These are phyloP conservation scores for Chaetomidium leptoderma DNA, from an alignment of 495 filamentous ascomycete species.

Conservation along the genomic window DNA sequence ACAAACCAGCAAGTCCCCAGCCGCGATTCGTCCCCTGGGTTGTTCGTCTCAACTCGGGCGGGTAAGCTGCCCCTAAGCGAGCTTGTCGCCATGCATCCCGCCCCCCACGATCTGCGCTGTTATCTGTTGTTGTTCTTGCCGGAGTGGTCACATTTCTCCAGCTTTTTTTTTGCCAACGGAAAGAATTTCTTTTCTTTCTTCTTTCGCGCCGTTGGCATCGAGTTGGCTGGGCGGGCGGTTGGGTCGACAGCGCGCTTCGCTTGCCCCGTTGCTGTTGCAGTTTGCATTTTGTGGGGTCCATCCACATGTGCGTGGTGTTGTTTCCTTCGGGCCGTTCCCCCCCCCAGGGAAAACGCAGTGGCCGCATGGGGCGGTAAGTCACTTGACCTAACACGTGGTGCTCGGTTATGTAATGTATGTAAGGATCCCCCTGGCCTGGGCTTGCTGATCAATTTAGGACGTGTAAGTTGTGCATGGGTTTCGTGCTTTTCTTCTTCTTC, in stretches of 20 bases:
- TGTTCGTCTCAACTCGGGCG: too few species aligned
- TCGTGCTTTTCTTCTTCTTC: too few species aligned
- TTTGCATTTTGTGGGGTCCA: neutral
- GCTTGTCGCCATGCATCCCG: neutral
- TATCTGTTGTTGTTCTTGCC: neutral
- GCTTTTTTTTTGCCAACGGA: neutral
- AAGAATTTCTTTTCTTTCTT: too few species aligned
- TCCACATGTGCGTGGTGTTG: neutral
- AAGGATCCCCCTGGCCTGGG: too few species aligned
- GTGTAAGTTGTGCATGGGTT: too few species aligned
- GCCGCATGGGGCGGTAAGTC: neutral
- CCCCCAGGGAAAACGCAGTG: neutral
- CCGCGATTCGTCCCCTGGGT: too few species aligned
- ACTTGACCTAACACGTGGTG: neutral
- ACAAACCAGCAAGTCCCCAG: neutral
- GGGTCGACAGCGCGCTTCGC: neutral
- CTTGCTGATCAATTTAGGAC: too few species aligned
- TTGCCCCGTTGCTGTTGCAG: neutral
- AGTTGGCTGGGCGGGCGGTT: neutral
- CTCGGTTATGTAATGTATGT: neutral
- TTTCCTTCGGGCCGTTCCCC: neutral
- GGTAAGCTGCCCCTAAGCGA: too few species aligned
- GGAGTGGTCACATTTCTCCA: neutral
- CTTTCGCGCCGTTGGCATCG: too few species aligned
- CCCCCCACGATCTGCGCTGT: neutral